A percentile compares a stretch with the other conserved stretches of the same genome.
These are phyloP conservation scores for Diphasiastrum complanatum DNA, from an alignment of 83 land plant species.

Conservation along the genomic window DNA sequence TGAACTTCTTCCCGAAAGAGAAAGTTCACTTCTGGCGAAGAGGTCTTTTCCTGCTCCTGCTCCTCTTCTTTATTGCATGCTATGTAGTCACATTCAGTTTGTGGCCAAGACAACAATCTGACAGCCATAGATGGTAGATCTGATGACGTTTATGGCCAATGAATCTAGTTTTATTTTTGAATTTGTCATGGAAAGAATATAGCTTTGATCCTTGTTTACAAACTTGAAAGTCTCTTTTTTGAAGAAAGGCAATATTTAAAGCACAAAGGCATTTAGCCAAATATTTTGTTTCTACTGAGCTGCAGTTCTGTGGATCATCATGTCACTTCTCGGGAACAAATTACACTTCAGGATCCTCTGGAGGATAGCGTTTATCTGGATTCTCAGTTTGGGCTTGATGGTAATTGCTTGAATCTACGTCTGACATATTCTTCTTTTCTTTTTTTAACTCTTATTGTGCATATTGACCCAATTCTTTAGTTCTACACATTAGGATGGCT, in stretches of 20 bases:
- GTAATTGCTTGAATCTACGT: slow-evolving; percentile 26
- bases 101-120: too few species aligned
- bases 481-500: not conserved
- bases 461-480: not conserved
- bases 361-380: slow-evolving; percentile 54
- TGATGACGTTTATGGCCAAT: slow-evolving; percentile 35
- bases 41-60: slow-evolving; percentile 14
- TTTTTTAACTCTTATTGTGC: not conserved
- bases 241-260: too few species aligned
- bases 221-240: slow-evolving; percentile 3
- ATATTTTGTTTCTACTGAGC: slow-evolving; percentile 1
- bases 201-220: not conserved
- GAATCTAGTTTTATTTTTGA: not conserved
- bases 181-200: not conserved
- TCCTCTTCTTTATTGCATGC: not conserved
- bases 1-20: slow-evolving; percentile 44
- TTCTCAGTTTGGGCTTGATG: slow-evolving; percentile 85
- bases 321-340: slow-evolving; percentile 82
- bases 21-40: slow-evolving; percentile 22
- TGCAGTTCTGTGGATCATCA: slow-evolving; percentile 86
- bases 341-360: slow-evolving; percentile 85
- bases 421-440: not conserved
- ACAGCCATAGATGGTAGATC: not conserved
- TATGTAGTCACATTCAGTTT: too few species aligned
- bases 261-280: not conserved